Conservation (phyloP, 2,329 filamentous ascomycete genomes). For the Elsinoe australis region DNA sequence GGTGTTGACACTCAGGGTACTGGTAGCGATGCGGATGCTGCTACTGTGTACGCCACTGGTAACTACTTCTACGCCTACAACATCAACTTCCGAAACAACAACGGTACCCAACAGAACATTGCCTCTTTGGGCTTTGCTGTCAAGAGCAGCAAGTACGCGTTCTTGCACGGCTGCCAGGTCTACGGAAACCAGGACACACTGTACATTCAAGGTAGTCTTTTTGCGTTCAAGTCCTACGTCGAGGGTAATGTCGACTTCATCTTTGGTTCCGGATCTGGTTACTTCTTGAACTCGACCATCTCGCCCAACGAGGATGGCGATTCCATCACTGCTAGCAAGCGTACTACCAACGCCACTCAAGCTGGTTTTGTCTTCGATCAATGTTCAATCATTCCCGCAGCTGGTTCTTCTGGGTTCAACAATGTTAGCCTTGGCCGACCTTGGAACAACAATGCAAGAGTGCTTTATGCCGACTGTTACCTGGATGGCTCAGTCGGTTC, state of each 20-base stretch:
- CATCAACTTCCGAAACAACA: slow-evolving; percentile 36
- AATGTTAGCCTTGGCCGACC: slow-evolving; percentile 24
- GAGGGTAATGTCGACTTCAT: slow-evolving; percentile 40
- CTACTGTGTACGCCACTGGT: slow-evolving; percentile 36
- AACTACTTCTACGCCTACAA: slow-evolving; percentile 37
- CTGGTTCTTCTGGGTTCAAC: slow-evolving; percentile 27
- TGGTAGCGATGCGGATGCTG: slow-evolving; percentile 33
- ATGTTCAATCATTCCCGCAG: slow-evolving; percentile 29
- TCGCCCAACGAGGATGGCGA: slow-evolving; percentile 32
- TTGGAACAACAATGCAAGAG: slow-evolving; percentile 24
- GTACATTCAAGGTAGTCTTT: slow-evolving; percentile 33
- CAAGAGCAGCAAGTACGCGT: slow-evolving; percentile 36
- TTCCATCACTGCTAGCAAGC: slow-evolving; percentile 35
- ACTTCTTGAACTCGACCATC: slow-evolving; percentile 37
- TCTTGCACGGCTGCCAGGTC: slow-evolving; percentile 33
- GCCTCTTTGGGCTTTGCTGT: slow-evolving; percentile 37
- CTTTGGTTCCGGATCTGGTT: slow-evolving; percentile 38
- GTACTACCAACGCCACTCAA: slow-evolving; percentile 33
- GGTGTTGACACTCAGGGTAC: slow-evolving; percentile 35
- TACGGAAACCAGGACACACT: slow-evolving; percentile 36
- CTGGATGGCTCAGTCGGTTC: slow-evolving; percentile 21
- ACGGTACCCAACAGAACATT: slow-evolving; percentile 33
- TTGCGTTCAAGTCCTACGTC: slow-evolving; percentile 36
- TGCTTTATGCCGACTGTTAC: slow-evolving; percentile 23
- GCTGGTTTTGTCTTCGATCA: slow-evolving; percentile 35